Conservation (phyloP, 495 filamentous ascomycete genomes). For the Daldinia vernicosa region DNA sequence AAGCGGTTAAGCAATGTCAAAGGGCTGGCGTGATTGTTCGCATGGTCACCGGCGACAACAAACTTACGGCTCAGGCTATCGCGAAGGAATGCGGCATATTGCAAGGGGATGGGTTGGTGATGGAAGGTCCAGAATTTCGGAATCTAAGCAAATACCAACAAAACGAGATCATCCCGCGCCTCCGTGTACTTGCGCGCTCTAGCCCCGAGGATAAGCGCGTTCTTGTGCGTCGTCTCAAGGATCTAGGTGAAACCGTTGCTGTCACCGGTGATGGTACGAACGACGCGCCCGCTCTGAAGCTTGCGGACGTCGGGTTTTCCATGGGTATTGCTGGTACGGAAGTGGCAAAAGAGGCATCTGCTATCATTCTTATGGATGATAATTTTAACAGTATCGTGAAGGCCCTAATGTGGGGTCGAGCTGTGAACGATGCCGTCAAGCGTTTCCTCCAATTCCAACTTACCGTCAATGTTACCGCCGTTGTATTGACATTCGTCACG, state of each 20-base stretch:
- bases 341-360: constrained; percentile 93
- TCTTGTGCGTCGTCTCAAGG: constrained; percentile 76
- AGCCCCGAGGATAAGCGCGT: constrained; percentile 90
- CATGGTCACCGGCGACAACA: constrained; percentile 92
- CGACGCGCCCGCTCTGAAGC: constrained; percentile 85
- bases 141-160: constrained; percentile 75
- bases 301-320: constrained; percentile 89
- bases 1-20: constrained; percentile 78
- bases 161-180: constrained; percentile 73
- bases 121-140: constrained; percentile 87
- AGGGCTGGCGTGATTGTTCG: constrained; percentile 83
- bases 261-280: constrained; percentile 93
- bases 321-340: constrained; percentile 93
- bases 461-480: constrained; percentile 90
- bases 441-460: constrained; percentile 94
- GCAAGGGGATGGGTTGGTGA: constrained; percentile 73
- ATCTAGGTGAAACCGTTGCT: constrained; percentile 80
- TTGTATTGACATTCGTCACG: constrained; percentile 82
- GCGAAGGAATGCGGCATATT: constrained; percentile 86
- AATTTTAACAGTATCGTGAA: constrained; percentile 90
- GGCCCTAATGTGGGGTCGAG: constrained; percentile 88
- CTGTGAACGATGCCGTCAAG: constrained; percentile 89
- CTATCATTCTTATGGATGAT: constrained; percentile 91
- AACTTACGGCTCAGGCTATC: constrained; percentile 82
- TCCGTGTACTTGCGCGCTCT: constrained; percentile 86